Percentiles rank a stretch among this genome's conserved stretches.
Conservation (phyloP, 2,329 filamentous ascomycete genomes). For the Ustilaginoidea virens region DNA sequence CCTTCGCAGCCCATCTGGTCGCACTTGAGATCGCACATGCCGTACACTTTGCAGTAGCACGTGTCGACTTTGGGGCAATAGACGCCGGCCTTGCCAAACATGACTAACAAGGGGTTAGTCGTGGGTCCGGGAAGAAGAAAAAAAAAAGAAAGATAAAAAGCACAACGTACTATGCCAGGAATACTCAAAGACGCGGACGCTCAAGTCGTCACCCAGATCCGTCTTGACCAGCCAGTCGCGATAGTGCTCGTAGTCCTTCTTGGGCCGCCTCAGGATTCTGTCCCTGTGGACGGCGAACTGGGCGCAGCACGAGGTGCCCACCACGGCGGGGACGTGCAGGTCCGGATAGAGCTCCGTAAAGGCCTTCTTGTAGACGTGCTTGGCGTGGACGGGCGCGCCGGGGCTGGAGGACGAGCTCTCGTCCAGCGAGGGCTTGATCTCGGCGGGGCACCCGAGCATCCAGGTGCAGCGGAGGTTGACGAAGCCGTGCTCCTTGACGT, state of each 20-base stretch:
- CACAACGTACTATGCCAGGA: slow-evolving; percentile 42
- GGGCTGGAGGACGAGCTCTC: slow-evolving; percentile 13
- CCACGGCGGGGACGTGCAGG: slow-evolving; percentile 27
- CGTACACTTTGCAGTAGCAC: slow-evolving; percentile 54
- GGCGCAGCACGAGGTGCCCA: slow-evolving; percentile 47
- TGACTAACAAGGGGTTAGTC: slow-evolving; percentile 24
- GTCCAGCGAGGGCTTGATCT: slow-evolving; percentile 26
- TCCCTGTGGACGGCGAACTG: slow-evolving; percentile 47
- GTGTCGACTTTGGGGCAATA: slow-evolving; percentile 44
- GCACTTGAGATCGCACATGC: slow-evolving; percentile 35
- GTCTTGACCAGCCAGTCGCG: slow-evolving; percentile 46
- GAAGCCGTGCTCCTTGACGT: slow-evolving; percentile 39
- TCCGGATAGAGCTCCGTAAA: slow-evolving; percentile 18
- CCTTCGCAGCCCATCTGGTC: slow-evolving; percentile 32
- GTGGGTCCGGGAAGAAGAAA: neutral
- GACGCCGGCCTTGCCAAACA: slow-evolving; percentile 40
- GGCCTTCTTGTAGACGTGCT: neutral
- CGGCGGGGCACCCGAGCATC: slow-evolving; percentile 37
- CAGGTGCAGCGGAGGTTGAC: slow-evolving; percentile 45
- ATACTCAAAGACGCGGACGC: slow-evolving; percentile 47
- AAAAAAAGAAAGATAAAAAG: neutral
- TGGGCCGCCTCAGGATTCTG: slow-evolving; percentile 30
- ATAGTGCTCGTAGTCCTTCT: slow-evolving; percentile 37
- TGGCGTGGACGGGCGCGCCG: slow-evolving; percentile 18
- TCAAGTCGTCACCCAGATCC: slow-evolving; percentile 34